These are phyloP conservation scores for Suillus discolor DNA, from an alignment of 768 basidiomycete genomes.

Conservation along the genomic window DNA sequence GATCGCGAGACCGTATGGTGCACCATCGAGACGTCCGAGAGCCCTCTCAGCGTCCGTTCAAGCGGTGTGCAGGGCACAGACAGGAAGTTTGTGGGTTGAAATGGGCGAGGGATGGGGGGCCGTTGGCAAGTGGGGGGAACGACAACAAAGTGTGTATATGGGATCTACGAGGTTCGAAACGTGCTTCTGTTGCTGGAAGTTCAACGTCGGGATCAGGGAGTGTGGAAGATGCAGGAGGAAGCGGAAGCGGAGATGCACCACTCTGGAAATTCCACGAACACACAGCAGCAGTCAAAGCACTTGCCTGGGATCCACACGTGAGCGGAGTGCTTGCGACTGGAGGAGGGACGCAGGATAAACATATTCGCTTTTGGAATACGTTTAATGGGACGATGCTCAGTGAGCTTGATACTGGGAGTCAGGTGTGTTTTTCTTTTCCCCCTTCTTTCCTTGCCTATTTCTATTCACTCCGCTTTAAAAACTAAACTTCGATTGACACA, in stretches of 20 bases:
- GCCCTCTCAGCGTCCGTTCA: constrained; percentile 61
- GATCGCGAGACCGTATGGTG: constrained; percentile 88
- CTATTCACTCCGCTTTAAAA: not conserved
- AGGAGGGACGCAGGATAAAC: constrained; percentile 98
- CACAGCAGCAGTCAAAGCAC: constrained; percentile 94
- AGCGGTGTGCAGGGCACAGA: constrained; percentile 70
- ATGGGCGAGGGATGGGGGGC: constrained; percentile 62
- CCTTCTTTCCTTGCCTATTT: not conserved
- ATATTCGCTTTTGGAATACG: constrained; percentile 97
- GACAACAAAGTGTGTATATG: constrained; percentile 99
- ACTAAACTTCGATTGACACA: constrained; percentile 28
- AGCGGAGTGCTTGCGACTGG: constrained; percentile 90
- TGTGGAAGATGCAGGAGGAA: constrained; percentile 30
- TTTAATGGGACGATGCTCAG: constrained; percentile 81
- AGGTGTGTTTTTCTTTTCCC: constrained; percentile 51
- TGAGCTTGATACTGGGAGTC: constrained; percentile 93
- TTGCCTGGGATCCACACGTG: constrained; percentile 98
- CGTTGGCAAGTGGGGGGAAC: constrained; percentile 92
- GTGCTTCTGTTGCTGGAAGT: constrained; percentile 28
- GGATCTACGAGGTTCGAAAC: constrained; percentile 76
- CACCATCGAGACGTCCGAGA: constrained; percentile 93
- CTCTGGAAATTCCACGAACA: constrained; percentile 97
- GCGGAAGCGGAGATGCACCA: constrained; percentile 55
- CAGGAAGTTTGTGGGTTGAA: constrained; percentile 97
- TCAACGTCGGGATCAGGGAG: constrained; percentile 34